Base-by-base conservation (phyloP, 2,329 filamentous ascomycete genomes). In the Fusarium dimerum region DNA sequence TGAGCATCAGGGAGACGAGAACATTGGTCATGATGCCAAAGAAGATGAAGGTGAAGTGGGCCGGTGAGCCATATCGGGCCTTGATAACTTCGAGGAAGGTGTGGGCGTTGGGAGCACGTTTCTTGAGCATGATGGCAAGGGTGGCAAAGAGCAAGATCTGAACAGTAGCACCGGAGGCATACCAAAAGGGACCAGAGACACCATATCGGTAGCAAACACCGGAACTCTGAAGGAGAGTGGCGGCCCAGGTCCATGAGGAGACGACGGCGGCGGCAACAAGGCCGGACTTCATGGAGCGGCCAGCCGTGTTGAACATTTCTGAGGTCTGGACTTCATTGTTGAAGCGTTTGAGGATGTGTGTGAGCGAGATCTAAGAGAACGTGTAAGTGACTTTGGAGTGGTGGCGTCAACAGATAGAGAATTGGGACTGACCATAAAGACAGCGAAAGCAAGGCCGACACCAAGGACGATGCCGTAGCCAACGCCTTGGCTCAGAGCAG, bases 171-270 rank as follows among this genome's bases (percentile, higher is more conserved):
- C 87, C 82, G 3, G 77, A 80, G 2, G 81, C 82, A 65, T 86
- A 86, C 79, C 79, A 83, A 45, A 79, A 79, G 13, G 75, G 73
- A 16, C 82, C 84, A 0, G 81, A 78, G 45, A 88, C 78, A 10
- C 85, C 88, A 65, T 92, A 92, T 55, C 84, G 79, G 72, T 95
- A 95, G 59, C 89, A 90, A 15, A 95, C 88, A 15, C 85, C 83
- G 1, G 88, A 86, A 5, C 83, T 88, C 68, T 93, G 89, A 4
- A 93, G 78, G 8, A 92, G 78, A 0, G 89, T 93, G 26, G 89
- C 90, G 0, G 90, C 90, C 90, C 90, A 95, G 0, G 91, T 95
- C 92, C 92, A 96, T 9, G 88, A 91, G 29, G 88, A 92, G 9
- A 96, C 90, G 15, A 96, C 91, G 12, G 91, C 91, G 6, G 89